Base-by-base conservation (phyloP, 2,329 filamentous ascomycete genomes). In the Alternaria triticimaculans region DNA sequence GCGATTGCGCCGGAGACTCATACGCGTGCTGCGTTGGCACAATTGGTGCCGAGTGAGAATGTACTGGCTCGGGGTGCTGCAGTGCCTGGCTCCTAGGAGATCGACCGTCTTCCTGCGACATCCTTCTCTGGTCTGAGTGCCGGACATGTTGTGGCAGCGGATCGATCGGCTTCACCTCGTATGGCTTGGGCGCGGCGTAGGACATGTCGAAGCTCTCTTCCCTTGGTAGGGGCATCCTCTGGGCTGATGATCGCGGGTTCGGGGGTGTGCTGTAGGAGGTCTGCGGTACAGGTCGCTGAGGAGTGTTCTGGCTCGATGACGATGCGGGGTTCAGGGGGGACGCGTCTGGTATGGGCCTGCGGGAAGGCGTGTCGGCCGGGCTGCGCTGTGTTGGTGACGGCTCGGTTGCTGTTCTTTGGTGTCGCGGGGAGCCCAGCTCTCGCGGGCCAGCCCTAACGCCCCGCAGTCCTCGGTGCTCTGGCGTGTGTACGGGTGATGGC, bases 31-130 rank as follows among this genome's bases (percentile, higher is more conserved):
- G 76, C 1, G 76, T 78, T 5, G 81, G 81, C 11, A 84, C 76
- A 11, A 73, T 65, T 1, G 83, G 83, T 8, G 82, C 82, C n/a
- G 82, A 85, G 63, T 83, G 78, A 2, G 82, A 78, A 64, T 85
- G 83, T 23, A 76, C 72, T 15, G 83, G 69, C 58, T 76, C 77
- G 8, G 69, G 70, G n/a, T 68, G 74, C 30, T 64, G 70, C 46
- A 72, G 72, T 5, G 69, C 64, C 37, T 72, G 73, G 8, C 60
- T 67, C 20, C 67, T 63, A 9, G 71, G 67, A 4, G 75, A 67
- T 11, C 74, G 63, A 43, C 67, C 71, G 60, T 78, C 72, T 28
- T 74, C 71, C 50, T 78, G 76, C 11, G 76, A 76, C 67, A 71
- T 68, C 5, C 50, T 63, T 5, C 60, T 60, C 50, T 59, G 73